phyloP scores from a whole-genome alignment of 257 asterid species.

The Lavandula angustifolia region DNA sequence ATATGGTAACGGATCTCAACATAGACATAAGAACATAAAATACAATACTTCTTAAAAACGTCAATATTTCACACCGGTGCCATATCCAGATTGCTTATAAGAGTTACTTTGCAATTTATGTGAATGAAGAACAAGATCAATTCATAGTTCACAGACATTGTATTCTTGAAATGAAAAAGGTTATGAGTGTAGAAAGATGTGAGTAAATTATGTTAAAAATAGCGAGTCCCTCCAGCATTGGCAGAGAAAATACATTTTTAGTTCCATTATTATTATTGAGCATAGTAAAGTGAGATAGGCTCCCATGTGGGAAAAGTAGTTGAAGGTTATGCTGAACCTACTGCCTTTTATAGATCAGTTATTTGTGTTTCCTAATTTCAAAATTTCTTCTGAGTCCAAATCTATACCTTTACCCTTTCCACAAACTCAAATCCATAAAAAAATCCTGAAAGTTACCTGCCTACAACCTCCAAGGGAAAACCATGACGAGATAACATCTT shows the following conservation, averaged over 20 bases:
- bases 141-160: slow-evolving; percentile 1
- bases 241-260: slow-evolving; percentile 5
- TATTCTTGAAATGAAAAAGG: slow-evolving; percentile 1
- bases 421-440: not conserved
- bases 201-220: not conserved
- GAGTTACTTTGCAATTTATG: not conserved
- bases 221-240: not conserved
- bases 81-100: not conserved
- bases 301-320: slow-evolving; percentile 9
- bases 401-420: not conserved
- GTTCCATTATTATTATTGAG: not conserved
- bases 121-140: not conserved
- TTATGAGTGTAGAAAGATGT: not conserved
- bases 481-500: not conserved
- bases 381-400: not conserved
- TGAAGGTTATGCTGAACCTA: slow-evolving; percentile 6
- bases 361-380: slow-evolving; percentile 2
- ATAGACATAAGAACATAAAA: not conserved
- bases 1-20: not conserved
- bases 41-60: not conserved
- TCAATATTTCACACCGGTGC: not conserved
- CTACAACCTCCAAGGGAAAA: not conserved
- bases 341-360: slow-evolving; percentile 12
- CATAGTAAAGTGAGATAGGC: not conserved
- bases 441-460: not conserved